A percentile compares a stretch with the other conserved stretches of the same genome.
phyloP scores from a whole-genome alignment of 2,329 filamentous ascomycete genomes.

The Exophiala aquamarina region DNA sequence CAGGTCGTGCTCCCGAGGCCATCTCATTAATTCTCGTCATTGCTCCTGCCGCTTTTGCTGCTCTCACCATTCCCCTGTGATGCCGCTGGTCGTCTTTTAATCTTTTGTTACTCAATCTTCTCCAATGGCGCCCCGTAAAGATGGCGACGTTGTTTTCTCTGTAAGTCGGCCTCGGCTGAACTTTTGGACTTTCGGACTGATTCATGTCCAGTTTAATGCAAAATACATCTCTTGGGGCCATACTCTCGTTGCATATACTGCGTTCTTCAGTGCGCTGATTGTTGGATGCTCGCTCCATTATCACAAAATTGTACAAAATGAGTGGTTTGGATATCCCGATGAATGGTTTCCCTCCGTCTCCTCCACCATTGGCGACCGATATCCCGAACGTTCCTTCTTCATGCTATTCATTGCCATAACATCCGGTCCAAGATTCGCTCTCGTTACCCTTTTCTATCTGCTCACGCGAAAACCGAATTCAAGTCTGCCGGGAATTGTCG shows the following conservation, averaged over 20 bases:
- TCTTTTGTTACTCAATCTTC: slow-evolving; percentile 14
- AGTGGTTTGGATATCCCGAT: slow-evolving; percentile 89
- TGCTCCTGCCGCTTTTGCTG: slow-evolving; percentile 16
- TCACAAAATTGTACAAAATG: slow-evolving; percentile 95
- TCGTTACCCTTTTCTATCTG: slow-evolving; percentile 90
- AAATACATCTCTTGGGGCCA: slow-evolving; percentile 90
- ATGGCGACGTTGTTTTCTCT: slow-evolving; percentile 62
- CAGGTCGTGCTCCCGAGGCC: too few relatives aligned
- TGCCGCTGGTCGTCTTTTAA: slow-evolving; percentile 17
- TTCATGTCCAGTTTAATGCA: slow-evolving; percentile 65
- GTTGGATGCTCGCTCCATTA: slow-evolving; percentile 84
- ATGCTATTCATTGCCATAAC: slow-evolving; percentile 97
- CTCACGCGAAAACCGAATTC: slow-evolving; percentile 75
- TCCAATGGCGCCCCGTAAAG: slow-evolving; percentile 61
- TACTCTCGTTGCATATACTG: slow-evolving; percentile 76
- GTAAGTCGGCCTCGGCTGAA: slow-evolving; percentile 40
- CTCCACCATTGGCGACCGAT: slow-evolving; percentile 93
- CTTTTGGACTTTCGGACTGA: slow-evolving; percentile 15
- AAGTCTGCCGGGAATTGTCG: slow-evolving; percentile 77
- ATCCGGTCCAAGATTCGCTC: slow-evolving; percentile 85
- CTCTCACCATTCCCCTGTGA: too few relatives aligned
- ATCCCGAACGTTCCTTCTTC: slow-evolving; percentile 94
- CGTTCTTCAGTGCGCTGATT: slow-evolving; percentile 82
- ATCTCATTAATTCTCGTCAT: slow-evolving; percentile 18
- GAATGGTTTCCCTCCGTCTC: slow-evolving; percentile 98